Evolutionary conservation across 495 filamentous ascomycete genomes (phyloP).

Genomic region (Aspergillus ostianus): DNA sequence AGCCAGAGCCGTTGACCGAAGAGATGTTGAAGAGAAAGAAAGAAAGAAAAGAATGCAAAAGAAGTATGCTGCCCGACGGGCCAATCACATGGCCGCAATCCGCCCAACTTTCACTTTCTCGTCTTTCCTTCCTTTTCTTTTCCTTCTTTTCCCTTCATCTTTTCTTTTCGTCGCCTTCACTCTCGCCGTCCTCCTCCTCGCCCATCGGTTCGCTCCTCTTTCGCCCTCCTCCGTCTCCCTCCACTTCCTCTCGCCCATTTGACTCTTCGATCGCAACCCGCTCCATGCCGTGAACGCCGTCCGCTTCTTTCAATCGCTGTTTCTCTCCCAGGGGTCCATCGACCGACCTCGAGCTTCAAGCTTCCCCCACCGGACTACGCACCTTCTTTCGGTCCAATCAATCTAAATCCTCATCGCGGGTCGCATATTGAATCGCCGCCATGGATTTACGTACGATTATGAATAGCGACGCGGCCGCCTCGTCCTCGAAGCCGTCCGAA

Average conservation of each 20-base stretch:
- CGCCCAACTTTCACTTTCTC: background rate
- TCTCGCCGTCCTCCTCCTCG: constrained; percentile 3
- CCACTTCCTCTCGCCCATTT: background rate
- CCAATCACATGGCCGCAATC: background rate
- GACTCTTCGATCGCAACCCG: background rate
- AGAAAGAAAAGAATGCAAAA: background rate
- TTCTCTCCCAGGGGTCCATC: background rate
- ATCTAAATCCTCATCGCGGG: background rate
- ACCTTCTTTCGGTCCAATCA: background rate
- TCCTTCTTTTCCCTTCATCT: background rate
- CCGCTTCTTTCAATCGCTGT: background rate
- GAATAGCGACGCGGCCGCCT: constrained; percentile 45
- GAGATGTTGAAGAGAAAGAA: background rate
- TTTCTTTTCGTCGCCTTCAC: background rate
- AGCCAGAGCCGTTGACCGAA: too few relatives aligned
- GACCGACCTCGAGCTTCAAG: background rate
- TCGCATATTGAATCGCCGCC: constrained; percentile 18
- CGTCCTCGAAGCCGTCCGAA: constrained; percentile 29
- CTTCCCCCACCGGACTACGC: background rate
- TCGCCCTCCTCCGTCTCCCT: constrained; percentile 8
- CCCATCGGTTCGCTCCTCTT: constrained; percentile 4
- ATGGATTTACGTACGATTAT: constrained; percentile 59
- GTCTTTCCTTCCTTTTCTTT: constrained; percentile 9
- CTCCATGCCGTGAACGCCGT: background rate
- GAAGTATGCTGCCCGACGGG: background rate